These are phyloP conservation scores for Solioccasus polychromus DNA, from an alignment of 768 basidiomycete species.

Conservation along the genomic window DNA sequence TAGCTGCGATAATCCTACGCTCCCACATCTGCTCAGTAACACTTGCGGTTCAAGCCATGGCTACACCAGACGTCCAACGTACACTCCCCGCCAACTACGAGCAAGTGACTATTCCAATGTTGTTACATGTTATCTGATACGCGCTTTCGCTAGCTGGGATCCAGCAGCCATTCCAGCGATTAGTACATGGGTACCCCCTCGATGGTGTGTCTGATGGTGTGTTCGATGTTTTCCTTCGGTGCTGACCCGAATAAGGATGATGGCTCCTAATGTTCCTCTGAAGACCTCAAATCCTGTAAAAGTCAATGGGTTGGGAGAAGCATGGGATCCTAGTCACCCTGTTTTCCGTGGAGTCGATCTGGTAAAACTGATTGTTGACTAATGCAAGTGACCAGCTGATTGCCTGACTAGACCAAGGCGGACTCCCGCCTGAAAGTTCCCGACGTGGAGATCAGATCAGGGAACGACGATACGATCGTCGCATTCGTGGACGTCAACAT, in stretches of 20 bases:
- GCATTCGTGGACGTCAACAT: slow-evolving; percentile 33
- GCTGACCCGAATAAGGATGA: slow-evolving; percentile 16
- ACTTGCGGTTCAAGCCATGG: slow-evolving; percentile 12
- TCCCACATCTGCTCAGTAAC: neutral
- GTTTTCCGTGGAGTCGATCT: slow-evolving; percentile 24
- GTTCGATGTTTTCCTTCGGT: neutral
- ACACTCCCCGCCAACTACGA: slow-evolving; percentile 11
- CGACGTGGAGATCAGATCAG: slow-evolving; percentile 22
- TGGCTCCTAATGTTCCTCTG: slow-evolving; percentile 6
- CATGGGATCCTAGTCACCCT: slow-evolving; percentile 20
- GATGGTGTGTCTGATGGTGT: slow-evolving; percentile 18
- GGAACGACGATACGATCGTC: slow-evolving; percentile 16
- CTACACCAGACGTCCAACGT: slow-evolving; percentile 20
- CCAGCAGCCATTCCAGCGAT: slow-evolving; percentile 18
- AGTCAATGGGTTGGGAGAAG: slow-evolving; percentile 24
- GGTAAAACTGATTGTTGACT: slow-evolving; percentile 5
- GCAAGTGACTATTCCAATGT: slow-evolving; percentile 6
- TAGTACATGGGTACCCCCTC: slow-evolving; percentile 28
- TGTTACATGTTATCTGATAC: neutral
- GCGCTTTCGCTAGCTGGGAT: slow-evolving; percentile 18
- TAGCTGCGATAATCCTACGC: neutral
- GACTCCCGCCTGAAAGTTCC: slow-evolving; percentile 23
- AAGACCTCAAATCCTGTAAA: neutral
- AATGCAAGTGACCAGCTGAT: neutral
- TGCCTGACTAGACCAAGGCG: slow-evolving; percentile 14